A percentile compares a stretch with the other conserved stretches of the same genome.
Conservation (phyloP, 192 early-diverging fungal genomes). For the Funneliformis geosporum region DNA sequence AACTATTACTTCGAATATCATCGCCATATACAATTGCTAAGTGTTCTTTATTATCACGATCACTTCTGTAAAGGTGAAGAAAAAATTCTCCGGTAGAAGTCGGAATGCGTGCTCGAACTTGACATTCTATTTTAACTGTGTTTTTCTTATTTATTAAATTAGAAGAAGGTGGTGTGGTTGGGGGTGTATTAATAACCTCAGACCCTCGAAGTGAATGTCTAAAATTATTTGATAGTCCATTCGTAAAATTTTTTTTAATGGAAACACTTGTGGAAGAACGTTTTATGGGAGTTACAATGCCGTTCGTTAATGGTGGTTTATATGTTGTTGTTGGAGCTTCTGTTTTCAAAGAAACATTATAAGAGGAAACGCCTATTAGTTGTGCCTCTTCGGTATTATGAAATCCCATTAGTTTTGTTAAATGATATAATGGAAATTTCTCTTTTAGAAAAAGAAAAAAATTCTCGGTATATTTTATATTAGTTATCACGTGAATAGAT, state of each 20-base stretch:
- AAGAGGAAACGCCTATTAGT: slow-evolving; percentile 12
- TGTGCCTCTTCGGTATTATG: slow-evolving; percentile 5
- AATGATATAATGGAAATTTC: no score
- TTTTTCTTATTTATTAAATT: background rate
- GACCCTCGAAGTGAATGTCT: background rate
- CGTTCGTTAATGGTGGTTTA: background rate
- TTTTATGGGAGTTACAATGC: background rate
- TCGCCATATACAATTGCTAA: slow-evolving; percentile 93
- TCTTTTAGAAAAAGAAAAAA: no score
- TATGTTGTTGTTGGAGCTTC: background rate
- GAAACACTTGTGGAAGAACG: background rate
- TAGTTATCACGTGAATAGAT: background rate
- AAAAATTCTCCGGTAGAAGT: slow-evolving; percentile 75
- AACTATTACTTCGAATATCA: slow-evolving; percentile 64
- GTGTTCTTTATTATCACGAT: slow-evolving; percentile 87
- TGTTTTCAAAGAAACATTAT: background rate
- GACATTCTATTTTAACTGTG: slow-evolving; percentile 44
- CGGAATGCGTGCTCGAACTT: slow-evolving; percentile 79
- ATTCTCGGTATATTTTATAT: background rate
- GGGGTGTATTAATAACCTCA: background rate
- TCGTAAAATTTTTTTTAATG: slow-evolving; percentile 28
- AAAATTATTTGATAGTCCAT: slow-evolving; percentile 5
- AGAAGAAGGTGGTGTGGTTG: background rate
- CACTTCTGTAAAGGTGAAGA: slow-evolving; percentile 84
- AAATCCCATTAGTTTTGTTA: slow-evolving; percentile 1